phyloP scores from a whole-genome alignment of 768 basidiomycete species.

The Lentinula guzmanii region DNA sequence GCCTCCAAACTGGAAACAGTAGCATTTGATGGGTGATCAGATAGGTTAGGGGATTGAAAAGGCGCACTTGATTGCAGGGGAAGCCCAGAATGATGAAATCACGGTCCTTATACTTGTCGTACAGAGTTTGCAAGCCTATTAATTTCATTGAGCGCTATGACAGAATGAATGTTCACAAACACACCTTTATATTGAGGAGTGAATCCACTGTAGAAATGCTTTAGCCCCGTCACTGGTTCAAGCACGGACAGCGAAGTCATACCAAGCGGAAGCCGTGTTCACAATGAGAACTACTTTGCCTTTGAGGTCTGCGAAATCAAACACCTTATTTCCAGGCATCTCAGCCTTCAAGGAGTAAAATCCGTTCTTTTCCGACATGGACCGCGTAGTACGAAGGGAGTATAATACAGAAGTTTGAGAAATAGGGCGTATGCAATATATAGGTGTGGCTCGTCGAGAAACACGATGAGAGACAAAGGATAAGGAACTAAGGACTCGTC shows the following conservation, averaged over 20 bases:
- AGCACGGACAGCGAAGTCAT: slow-evolving; percentile 9
- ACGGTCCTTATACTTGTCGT: slow-evolving; percentile 76
- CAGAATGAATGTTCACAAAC: neutral
- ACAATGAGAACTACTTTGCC: slow-evolving; percentile 78
- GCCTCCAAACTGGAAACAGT: slow-evolving; percentile 56
- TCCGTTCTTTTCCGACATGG: slow-evolving; percentile 27
- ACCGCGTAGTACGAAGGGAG: slow-evolving; percentile 2
- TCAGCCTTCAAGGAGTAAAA: slow-evolving; percentile 72
- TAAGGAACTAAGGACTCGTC: neutral
- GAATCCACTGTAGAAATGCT: slow-evolving; percentile 54
- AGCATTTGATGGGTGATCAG: neutral
- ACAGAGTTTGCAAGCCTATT: slow-evolving; percentile 68
- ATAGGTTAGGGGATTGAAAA: neutral
- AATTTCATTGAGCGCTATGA: neutral
- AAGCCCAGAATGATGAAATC: slow-evolving; percentile 82
- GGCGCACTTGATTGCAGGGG: slow-evolving; percentile 78
- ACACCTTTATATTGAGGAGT: slow-evolving; percentile 73
- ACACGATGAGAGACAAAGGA: neutral
- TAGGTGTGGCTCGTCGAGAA: neutral
- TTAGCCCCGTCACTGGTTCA: neutral
- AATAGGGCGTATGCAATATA: neutral
- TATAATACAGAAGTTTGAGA: neutral
- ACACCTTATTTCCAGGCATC: slow-evolving; percentile 46
- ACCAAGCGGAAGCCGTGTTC: slow-evolving; percentile 77
- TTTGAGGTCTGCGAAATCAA: slow-evolving; percentile 62